Percentiles rank a stretch among this genome's conserved stretches.
These are phyloP conservation scores for Schizochytrium sp. DNA, from an alignment of 108 stramenopile genomes.

Conservation along the genomic window DNA sequence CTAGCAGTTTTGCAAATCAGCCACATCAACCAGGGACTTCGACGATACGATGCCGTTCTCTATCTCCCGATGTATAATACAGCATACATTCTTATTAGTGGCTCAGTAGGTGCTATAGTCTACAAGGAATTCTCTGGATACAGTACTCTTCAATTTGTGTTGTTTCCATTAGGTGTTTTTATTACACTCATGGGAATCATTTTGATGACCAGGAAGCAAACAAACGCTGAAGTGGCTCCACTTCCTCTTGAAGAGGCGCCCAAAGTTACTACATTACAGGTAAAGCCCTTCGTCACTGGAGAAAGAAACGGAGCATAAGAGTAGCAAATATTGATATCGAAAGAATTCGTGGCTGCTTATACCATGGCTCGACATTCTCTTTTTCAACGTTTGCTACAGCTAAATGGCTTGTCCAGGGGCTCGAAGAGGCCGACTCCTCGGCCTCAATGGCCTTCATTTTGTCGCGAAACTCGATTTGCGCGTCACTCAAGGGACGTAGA, in stretches of 20 bases:
- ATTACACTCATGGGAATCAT: neutral
- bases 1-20: slow-evolving; percentile 10
- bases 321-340: too few species aligned
- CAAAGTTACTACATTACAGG: too few species aligned
- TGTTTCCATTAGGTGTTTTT: neutral
- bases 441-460: neutral
- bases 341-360: too few species aligned
- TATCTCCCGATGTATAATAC: slow-evolving; percentile 30
- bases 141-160: neutral
- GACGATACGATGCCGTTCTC: slow-evolving; percentile 32
- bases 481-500: neutral
- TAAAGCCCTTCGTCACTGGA: too few species aligned
- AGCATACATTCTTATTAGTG: slow-evolving; percentile 38
- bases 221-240: neutral
- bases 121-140: slow-evolving; percentile 32
- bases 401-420: neutral
- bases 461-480: neutral
- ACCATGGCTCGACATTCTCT: too few species aligned
- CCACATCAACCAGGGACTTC: slow-evolving; percentile 55
- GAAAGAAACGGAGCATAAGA: too few species aligned
- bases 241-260: too few species aligned
- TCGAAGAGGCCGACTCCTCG: neutral
- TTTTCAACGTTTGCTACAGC: too few species aligned
- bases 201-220: slow-evolving; percentile 27
- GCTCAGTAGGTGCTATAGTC: slow-evolving; percentile 22